Evolutionary conservation across 1,284 basidiomycete genomes (phyloP).

Genomic region (Garcileccinum viscosum): DNA sequence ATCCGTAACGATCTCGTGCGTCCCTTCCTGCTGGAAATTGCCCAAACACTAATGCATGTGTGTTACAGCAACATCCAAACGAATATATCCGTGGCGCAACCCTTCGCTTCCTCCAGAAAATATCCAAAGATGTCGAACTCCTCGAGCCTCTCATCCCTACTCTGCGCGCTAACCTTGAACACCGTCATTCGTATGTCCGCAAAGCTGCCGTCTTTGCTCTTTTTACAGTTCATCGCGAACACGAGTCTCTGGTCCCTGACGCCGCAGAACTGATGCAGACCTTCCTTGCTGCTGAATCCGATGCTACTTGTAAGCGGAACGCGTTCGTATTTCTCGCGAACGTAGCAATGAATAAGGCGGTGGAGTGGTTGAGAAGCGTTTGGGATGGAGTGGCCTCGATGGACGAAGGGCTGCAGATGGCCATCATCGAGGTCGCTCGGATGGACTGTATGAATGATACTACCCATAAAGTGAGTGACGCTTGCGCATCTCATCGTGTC

Average conservation of each 20-base stretch:
- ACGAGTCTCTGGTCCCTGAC: conserved; percentile 95
- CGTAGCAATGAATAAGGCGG: conserved; percentile 88
- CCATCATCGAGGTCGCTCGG: conserved; percentile 93
- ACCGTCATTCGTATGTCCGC: conserved; percentile 97
- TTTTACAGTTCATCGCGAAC: conserved; percentile 92
- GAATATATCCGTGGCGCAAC: conserved; percentile 99
- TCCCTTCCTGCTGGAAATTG: conserved; percentile 14
- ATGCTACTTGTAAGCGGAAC: conserved; percentile 97
- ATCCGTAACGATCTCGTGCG: conserved; percentile 95
- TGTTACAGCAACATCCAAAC: conserved; percentile 92
- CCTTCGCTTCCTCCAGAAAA: conserved; percentile 95
- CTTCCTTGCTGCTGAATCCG: conserved; percentile 96
- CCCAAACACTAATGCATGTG: not conserved
- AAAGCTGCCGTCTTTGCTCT: conserved; percentile 99
- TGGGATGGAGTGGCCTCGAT: conserved; percentile 85
- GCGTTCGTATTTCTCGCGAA: conserved; percentile 95
- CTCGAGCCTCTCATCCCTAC: conserved; percentile 96
- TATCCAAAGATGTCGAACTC: conserved; percentile 90
- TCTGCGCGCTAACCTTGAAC: conserved; percentile 93
- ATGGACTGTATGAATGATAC: conserved; percentile 90
- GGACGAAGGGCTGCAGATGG: conserved; percentile 96
- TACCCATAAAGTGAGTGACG: conserved; percentile 70
- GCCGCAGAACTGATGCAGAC: conserved; percentile 97
- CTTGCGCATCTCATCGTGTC: conserved; percentile 9
- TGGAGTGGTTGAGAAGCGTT: conserved; percentile 88